phyloP scores from a whole-genome alignment of 1,284 basidiomycete genomes.

The Ceratobasidium sp. region DNA sequence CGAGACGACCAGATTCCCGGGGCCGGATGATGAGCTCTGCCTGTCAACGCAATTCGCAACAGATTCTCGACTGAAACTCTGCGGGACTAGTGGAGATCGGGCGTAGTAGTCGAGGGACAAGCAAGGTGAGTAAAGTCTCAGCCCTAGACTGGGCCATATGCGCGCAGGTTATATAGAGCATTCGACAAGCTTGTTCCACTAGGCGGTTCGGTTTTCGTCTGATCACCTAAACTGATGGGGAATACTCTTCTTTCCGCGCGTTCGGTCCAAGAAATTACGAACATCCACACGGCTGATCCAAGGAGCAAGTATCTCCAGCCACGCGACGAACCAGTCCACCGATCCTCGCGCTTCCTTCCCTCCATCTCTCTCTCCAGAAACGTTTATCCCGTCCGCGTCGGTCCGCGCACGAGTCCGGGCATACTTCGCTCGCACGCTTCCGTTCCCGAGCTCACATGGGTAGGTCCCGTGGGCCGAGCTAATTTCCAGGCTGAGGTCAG shows the following conservation, averaged over 20 bases:
- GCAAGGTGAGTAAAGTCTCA: background rate
- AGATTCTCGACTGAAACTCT: background rate
- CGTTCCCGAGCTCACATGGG: slow-evolving; percentile 24
- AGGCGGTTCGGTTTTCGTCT: slow-evolving; percentile 1
- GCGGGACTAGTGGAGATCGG: background rate
- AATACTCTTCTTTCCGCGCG: no score
- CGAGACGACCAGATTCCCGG: slow-evolving; percentile 5
- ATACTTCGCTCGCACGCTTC: slow-evolving; percentile 32
- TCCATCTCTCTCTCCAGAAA: no score
- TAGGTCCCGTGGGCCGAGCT: slow-evolving; percentile 17
- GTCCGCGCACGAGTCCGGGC: slow-evolving; percentile 9
- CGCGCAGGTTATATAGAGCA: background rate
- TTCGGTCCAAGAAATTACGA: slow-evolving; percentile 23
- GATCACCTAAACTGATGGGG: no score
- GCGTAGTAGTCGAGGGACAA: background rate
- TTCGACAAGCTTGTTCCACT: background rate
- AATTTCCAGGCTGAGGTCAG: slow-evolving; percentile 27
- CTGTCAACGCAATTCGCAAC: slow-evolving; percentile 23
- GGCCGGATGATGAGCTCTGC: slow-evolving; percentile 9
- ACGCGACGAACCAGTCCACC: slow-evolving; percentile 2
- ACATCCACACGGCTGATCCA: slow-evolving; percentile 15
- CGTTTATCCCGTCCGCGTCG: slow-evolving; percentile 5
- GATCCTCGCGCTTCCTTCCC: background rate
- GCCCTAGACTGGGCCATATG: background rate
- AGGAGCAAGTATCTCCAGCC: background rate